Conservation (phyloP, 1,284 basidiomycete genomes). For the Termitomyces sp. region DNA sequence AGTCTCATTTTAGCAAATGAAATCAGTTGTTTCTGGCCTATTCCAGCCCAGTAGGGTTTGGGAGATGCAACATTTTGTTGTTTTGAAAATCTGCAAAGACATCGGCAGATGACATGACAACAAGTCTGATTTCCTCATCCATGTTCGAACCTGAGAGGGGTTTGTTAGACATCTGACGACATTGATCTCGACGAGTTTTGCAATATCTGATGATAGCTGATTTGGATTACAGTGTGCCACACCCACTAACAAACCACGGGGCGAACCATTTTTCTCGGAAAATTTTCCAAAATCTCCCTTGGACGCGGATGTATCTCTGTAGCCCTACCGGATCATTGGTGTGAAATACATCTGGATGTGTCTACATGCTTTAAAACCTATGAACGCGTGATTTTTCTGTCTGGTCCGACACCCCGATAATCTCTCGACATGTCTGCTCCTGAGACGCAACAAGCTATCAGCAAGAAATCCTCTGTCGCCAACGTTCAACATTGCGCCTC, state of each 20-base stretch:
- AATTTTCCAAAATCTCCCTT: not conserved
- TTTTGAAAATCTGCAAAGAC: not conserved
- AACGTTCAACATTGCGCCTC: slow-evolving; percentile 4
- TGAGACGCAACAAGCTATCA: slow-evolving; percentile 1
- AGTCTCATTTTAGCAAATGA: not conserved
- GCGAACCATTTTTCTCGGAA: not conserved
- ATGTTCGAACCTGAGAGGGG: no score
- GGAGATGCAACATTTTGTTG: no score
- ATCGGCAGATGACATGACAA: not conserved
- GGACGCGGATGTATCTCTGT: not conserved
- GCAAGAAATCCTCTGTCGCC: slow-evolving; percentile 5
- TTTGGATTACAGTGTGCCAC: no score
- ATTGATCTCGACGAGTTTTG: not conserved
- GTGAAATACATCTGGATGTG: not conserved
- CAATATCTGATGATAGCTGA: no score
- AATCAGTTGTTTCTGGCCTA: not conserved
- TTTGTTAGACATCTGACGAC: not conserved
- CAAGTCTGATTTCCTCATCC: not conserved
- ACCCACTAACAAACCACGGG: not conserved
- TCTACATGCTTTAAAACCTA: not conserved
- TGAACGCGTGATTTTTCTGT: not conserved
- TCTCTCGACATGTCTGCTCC: slow-evolving; percentile 6
- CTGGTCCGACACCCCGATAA: slow-evolving; percentile 4
- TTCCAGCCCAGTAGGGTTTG: not conserved
- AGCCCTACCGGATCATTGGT: not conserved